Percentiles rank a stretch among this genome's conserved stretches.
phyloP scores from a whole-genome alignment of 768 basidiomycete species.

The Russula sp. region DNA sequence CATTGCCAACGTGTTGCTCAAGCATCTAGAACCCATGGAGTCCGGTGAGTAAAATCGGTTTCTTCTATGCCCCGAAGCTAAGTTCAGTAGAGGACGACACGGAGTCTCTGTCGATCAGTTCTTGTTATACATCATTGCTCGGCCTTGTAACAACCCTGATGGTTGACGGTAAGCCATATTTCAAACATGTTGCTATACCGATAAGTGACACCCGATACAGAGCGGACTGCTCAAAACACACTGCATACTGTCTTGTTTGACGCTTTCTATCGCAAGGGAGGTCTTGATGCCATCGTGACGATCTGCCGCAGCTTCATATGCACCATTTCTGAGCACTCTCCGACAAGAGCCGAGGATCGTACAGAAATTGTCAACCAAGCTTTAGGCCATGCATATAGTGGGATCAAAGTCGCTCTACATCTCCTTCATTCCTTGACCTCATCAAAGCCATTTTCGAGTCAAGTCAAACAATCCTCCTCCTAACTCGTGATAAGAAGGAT shows the following conservation, averaged over 20 bases:
- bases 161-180: conserved; percentile 51
- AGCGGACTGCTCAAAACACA: conserved; percentile 68
- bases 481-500: conserved; percentile 75
- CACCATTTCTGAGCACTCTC: conserved; percentile 54
- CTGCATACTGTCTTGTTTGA: conserved; percentile 81
- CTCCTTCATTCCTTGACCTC: conserved; percentile 74
- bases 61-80: conserved; percentile 2
- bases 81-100: conserved; percentile 32
- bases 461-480: conserved; percentile 69
- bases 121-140: conserved; percentile 55
- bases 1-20: conserved; percentile 69
- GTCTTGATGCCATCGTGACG: conserved; percentile 62
- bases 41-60: conserved; percentile 46
- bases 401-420: conserved; percentile 76
- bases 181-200: conserved; percentile 8
- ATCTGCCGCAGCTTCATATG: conserved; percentile 54
- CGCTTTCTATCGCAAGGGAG: conserved; percentile 67
- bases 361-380: conserved; percentile 57
- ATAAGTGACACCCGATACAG: conserved; percentile 41
- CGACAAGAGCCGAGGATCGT: conserved; percentile 54
- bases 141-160: conserved; percentile 51
- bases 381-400: conserved; percentile 73
- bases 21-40: conserved; percentile 57
- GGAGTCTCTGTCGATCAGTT: conserved; percentile 45
- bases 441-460: conserved; percentile 79